A percentile compares a stretch with the other conserved stretches of the same genome.
Evolutionary conservation across 345 rosid species (phyloP).

Genomic region (Pistacia integerrima): DNA sequence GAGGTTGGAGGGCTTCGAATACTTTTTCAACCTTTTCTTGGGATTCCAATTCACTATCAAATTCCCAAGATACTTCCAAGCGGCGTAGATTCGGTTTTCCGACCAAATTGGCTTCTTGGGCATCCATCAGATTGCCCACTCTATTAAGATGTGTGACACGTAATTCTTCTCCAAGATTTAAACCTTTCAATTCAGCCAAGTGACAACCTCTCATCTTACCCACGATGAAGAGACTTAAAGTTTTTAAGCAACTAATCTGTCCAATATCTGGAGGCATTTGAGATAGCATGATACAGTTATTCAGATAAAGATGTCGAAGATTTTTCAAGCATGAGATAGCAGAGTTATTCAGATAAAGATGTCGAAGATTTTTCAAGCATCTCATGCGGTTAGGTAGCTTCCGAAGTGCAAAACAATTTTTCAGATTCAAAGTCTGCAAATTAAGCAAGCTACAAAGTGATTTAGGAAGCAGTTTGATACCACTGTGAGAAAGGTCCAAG

Average conservation of each 20-base stretch:
- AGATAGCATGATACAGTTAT: background rate
- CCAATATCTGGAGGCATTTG: constrained; percentile 9
- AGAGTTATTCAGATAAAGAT: background rate
- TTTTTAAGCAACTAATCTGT: constrained; percentile 6
- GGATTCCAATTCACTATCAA: background rate
- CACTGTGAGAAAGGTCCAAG: background rate
- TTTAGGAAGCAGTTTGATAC: background rate
- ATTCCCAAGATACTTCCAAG: background rate
- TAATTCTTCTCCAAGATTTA: constrained; percentile 19
- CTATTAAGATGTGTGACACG: constrained; percentile 1
- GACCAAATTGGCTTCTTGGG: constrained; percentile 20
- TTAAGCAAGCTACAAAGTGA: constrained; percentile 6
- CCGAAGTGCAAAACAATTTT: background rate
- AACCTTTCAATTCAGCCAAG: constrained; percentile 4
- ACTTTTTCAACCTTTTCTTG: constrained; percentile 8
- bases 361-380: constrained; percentile 7
- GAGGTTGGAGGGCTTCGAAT: constrained; percentile 17
- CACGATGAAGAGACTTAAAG: constrained; percentile 21
- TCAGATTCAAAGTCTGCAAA: constrained; percentile 12
- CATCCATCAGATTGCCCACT: constrained; percentile 9
- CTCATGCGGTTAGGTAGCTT: constrained; percentile 7
- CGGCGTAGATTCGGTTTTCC: constrained; percentile 14
- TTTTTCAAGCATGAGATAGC: constrained; percentile 9
- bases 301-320: constrained; percentile 3
- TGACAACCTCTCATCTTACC: background rate